Conservation (phyloP, 768 basidiomycete species). For the Russula vinacea region DNA sequence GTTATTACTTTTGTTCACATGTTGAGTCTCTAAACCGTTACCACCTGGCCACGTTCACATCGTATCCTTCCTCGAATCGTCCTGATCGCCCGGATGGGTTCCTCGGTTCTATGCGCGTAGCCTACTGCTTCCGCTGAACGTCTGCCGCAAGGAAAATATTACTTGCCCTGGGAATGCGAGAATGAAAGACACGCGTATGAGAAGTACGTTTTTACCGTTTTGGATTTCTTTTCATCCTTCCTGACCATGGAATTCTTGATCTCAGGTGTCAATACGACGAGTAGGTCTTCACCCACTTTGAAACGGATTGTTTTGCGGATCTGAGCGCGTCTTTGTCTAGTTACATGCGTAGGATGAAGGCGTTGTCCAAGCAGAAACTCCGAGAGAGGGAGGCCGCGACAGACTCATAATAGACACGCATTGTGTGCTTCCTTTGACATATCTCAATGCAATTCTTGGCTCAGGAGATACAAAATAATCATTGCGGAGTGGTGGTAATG, state of each 20-base stretch:
- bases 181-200: constrained; percentile 84
- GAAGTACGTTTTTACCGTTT: constrained; percentile 50
- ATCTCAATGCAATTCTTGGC: constrained; percentile 6
- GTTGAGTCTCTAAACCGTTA: not conserved
- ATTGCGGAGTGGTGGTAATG: constrained; percentile 19
- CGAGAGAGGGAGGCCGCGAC: constrained; percentile 42
- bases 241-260: constrained; percentile 1
- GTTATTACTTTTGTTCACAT: constrained; percentile 36
- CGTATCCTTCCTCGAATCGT: not conserved
- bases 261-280: constrained; percentile 91
- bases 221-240: not conserved
- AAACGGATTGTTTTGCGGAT: constrained; percentile 1
- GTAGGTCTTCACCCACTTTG: constrained; percentile 41
- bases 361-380: constrained; percentile 67
- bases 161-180: constrained; percentile 92
- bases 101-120: constrained; percentile 40
- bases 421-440: not conserved
- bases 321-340: constrained; percentile 40
- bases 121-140: constrained; percentile 81
- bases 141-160: constrained; percentile 74
- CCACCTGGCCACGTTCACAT: not conserved
- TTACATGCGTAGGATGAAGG: constrained; percentile 85
- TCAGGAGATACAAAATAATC: not conserved
- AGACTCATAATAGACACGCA: constrained; percentile 30
- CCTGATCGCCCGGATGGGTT: not conserved